Base-by-base conservation (phyloP, 139 green algal species). In the Asterochloris erici region DNA sequence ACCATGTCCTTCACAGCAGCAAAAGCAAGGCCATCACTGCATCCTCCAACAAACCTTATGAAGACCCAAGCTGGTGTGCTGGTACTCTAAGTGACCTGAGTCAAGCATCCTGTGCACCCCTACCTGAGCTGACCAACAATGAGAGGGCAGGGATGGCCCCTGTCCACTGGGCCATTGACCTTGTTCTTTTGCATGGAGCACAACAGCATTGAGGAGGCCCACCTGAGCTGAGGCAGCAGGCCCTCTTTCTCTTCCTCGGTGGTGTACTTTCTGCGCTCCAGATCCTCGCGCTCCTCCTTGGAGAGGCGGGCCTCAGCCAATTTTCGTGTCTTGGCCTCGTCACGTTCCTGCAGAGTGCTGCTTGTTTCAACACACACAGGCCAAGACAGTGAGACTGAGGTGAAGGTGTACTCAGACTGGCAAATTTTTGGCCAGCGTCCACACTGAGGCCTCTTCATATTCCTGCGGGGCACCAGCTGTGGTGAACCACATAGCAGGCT, bases 301-400 rank as follows among this genome's bases (percentile, higher is more conserved):
- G 71, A 82, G 19, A 93, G 66, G 78, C 90, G 91, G 64, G 82
- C 81, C 81, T 93, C 93, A 12, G 74, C 86, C 24, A 94, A 68
- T 88, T 94, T 94, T 28, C 91, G 92, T 24, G 95, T 98, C 62
- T 88, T 87, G 61, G 85, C 84, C 60, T 95, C 91, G 73, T 97
- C 94, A 1, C 87, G 80, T 66, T 85, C 85, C 63, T 86, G 85
- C 78, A 94, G 86, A 9, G 19, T 2, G 14, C 84, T 70, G 64
- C 87, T 84, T 81, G 21, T 9, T 26, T 71, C 9, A 9, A 71
- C 1, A 23, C 17, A 23, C 9, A 21, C 17, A 23, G 66, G 66
- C 1, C 66, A 6, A 71, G 21, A 26, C 66, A 21, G 66, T 6
- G 21, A 21, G 17, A 23, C 66, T 71, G 1, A 23, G 10, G 19